phyloP scores from a whole-genome alignment of 257 asterid species.

The Solanum dulcamara region DNA sequence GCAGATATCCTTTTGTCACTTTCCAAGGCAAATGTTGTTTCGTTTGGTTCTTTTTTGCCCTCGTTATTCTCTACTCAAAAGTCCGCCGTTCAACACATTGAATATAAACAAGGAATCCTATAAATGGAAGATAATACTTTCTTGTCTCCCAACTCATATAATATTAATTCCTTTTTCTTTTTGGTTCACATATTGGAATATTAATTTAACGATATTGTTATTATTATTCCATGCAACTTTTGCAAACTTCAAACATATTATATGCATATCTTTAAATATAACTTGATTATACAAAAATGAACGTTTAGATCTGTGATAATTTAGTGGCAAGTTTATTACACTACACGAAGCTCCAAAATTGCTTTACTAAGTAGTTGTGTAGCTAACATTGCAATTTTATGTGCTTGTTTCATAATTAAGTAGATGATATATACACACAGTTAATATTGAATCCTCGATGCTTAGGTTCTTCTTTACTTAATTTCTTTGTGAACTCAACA shows the following conservation, averaged over 20 bases:
- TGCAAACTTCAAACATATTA: not conserved
- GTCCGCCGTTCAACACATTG: not conserved
- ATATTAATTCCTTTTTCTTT: not conserved
- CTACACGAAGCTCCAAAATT: not conserved
- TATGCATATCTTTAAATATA: too few species aligned
- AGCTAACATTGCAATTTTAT: not conserved
- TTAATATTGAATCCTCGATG: not conserved
- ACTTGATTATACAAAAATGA: too few species aligned
- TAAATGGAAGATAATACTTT: not conserved
- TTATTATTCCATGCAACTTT: not conserved
- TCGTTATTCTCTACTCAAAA: not conserved
- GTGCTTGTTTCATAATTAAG: not conserved
- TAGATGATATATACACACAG: not conserved
- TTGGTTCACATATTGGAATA: not conserved
- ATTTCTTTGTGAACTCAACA: not conserved
- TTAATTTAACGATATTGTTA: too few species aligned
- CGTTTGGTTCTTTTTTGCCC: not conserved
- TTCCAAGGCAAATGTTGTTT: not conserved
- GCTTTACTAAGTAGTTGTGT: not conserved
- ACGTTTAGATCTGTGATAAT: too few species aligned
- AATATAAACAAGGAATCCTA: not conserved
- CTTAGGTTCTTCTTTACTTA: not conserved
- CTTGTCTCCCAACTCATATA: not conserved
- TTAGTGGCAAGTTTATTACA: too few species aligned
- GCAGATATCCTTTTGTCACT: not conserved